Percentiles rank a stretch among this genome's conserved stretches.
phyloP scores from a whole-genome alignment of 176 grass and related monocot genomes.

The Bothriochloa decipiens region DNA sequence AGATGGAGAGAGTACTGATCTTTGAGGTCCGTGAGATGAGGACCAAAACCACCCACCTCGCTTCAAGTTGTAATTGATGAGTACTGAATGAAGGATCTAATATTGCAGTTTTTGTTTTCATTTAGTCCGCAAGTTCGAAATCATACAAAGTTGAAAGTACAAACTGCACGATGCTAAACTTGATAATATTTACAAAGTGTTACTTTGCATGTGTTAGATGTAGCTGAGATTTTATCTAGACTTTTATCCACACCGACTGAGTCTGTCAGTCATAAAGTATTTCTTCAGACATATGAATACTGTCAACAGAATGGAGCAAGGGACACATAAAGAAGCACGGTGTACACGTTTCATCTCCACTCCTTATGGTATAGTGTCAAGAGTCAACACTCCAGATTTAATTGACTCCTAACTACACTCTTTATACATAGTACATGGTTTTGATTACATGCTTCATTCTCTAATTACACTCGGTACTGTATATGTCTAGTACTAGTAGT shows the following conservation, averaged over 20 bases:
- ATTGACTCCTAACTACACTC: background rate
- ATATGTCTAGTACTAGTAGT: background rate
- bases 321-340: background rate
- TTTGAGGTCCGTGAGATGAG: background rate
- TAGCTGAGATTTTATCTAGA: too few species aligned
- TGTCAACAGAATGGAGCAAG: background rate
- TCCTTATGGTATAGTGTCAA: background rate
- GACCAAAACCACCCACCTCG: background rate
- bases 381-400: background rate
- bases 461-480: conserved; percentile 17
- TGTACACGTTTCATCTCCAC: background rate
- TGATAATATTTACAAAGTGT: background rate
- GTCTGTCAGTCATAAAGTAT: background rate
- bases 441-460: conserved; percentile 29
- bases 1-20: background rate
- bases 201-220: background rate
- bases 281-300: background rate
- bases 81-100: background rate
- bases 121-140: background rate
- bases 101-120: too few species aligned
- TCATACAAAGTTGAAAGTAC: background rate
- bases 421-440: background rate
- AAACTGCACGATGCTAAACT: background rate
- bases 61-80: background rate
- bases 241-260: background rate